Evolutionary conservation across 129 eudicot species (phyloP), one percentile per base, ranked within the genome.

Genomic region (Deinandra increscens): DNA sequence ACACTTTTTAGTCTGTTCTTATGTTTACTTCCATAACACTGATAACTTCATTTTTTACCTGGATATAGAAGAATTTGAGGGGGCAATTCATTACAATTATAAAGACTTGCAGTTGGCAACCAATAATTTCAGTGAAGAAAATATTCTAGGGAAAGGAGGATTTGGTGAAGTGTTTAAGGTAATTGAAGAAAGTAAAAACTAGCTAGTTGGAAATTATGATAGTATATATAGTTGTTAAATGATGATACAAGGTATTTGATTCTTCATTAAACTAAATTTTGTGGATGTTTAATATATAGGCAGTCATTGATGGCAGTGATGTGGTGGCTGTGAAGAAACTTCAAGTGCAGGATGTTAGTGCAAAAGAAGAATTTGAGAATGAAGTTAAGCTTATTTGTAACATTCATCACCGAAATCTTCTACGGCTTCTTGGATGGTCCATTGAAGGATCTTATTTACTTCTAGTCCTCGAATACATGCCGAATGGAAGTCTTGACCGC

Each of bases 381-480:
- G 96, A 88, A 76, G 86, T 88, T 43, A 88, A 74, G 78, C 91
- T 88, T 20, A 78, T 88, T 61, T 80, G 96, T 44, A 79, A 88
- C 36, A 84, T 83, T 68, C 96, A 81, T 79, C 96, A 88, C 43
- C 71, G 85, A 46, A 88, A 88, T 71, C 88, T 88, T 67, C 65
- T 85, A 33, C 91, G 96, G 59, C 84, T 88, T 7, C 74, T 85
- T 39, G 96, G 96, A 29, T 85, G 88, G 74, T 79, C 86, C 26
- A 76, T 23, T 43, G 77, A 81, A 75, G 91, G 83, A 65, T 69
- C 85, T 9, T 81, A 79, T 65, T 81, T 88, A 20, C 86, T 88
- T 55, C 96, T 88, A 66, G 85, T 88, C 15, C 75, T 82, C 1
- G 95, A 87, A 46, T 84, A 80, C 74, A 87, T 87, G 86, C 71